phyloP scores from a whole-genome alignment of 352 stramenopile species.

The Globisporangium perplexum region DNA sequence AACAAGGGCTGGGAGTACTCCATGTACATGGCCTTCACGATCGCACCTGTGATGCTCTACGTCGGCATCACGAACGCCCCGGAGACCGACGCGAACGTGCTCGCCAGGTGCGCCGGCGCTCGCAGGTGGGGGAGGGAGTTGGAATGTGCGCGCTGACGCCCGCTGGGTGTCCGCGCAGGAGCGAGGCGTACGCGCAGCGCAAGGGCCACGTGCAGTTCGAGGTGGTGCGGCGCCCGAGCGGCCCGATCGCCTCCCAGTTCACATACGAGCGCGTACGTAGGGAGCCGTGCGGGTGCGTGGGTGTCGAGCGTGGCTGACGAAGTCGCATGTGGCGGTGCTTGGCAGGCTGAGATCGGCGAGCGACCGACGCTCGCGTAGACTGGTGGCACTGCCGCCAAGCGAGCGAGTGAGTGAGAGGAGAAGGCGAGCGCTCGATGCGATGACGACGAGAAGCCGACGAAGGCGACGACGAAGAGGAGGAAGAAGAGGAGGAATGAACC shows the following conservation, averaged over 20 bases:
- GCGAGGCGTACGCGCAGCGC: constrained; percentile 51
- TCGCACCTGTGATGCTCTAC: constrained; percentile 64
- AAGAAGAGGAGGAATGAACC: not conserved
- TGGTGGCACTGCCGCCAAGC: not conserved
- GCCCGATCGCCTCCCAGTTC: constrained; percentile 37
- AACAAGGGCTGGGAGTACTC: constrained; percentile 85
- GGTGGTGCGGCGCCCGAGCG: constrained; percentile 37
- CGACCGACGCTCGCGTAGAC: constrained; percentile 46
- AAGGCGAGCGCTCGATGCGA: not conserved
- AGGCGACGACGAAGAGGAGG: too few relatives aligned
- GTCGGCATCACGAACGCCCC: constrained; percentile 74
- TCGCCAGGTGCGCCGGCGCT: constrained; percentile 43
- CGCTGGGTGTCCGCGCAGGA: constrained; percentile 17
- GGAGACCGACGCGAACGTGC: constrained; percentile 81
- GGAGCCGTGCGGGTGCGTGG: too few relatives aligned
- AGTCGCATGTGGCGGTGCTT: not conserved
- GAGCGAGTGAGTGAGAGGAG: not conserved
- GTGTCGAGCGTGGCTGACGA: not conserved
- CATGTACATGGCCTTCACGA: constrained; percentile 68
- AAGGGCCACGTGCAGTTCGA: constrained; percentile 39
- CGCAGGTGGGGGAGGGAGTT: not conserved
- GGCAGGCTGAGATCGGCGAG: constrained; percentile 49
- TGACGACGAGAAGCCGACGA: too few relatives aligned
- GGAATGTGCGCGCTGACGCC: too few relatives aligned
- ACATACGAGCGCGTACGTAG: constrained; percentile 47